phyloP scores from a whole-genome alignment of 257 asterid genomes.

The Solanum infundibuliforme region DNA sequence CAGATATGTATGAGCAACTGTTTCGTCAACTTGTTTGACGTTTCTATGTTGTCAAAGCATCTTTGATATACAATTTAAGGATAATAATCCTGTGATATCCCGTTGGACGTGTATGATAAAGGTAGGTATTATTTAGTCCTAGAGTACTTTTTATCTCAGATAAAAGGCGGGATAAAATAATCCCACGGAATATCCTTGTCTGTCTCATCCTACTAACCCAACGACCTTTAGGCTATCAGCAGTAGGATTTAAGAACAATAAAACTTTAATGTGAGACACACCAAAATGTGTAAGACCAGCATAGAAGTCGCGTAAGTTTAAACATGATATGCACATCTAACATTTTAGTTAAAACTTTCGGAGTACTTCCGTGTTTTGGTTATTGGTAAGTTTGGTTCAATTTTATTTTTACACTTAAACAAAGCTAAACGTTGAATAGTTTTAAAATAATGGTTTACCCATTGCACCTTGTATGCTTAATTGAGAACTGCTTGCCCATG shows the following conservation, averaged over 20 bases:
- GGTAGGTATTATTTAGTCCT: not conserved
- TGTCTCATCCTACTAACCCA: not conserved
- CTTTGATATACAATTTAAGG: not conserved
- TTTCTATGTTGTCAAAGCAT: not conserved
- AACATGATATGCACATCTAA: not conserved
- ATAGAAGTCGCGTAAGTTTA: not conserved
- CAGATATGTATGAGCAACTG: not conserved
- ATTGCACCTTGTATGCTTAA: not conserved
- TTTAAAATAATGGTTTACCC: not conserved
- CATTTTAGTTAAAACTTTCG: not conserved
- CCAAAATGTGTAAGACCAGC: not conserved
- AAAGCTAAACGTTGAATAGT: not conserved
- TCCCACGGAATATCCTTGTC: not conserved
- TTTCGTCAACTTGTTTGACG: not conserved
- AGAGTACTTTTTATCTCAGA: not conserved
- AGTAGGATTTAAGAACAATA: not conserved
- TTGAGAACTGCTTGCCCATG: not conserved
- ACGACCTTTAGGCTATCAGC: not conserved
- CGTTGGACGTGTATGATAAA: not conserved
- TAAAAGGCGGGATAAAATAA: not conserved
- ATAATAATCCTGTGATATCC: not conserved
- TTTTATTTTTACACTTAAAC: not conserved
- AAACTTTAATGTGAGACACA: not conserved
- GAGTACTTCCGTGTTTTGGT: too few species aligned
- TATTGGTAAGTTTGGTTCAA: not conserved